Conservation (phyloP, 805 yeast species). For the Candida silvicultrix region DNA sequence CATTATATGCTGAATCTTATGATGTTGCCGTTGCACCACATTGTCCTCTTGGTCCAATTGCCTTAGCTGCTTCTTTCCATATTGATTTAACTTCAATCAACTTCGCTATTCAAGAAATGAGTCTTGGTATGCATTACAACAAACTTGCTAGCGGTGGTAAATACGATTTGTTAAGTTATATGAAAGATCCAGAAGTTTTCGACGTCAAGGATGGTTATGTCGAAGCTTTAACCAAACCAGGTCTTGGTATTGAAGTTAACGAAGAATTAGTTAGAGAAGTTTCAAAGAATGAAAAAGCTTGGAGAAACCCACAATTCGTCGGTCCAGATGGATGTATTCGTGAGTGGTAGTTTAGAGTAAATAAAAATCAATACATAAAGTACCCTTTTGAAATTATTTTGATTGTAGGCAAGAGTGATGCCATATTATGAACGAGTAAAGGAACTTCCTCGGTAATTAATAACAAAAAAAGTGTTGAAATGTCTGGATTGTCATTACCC, state of each 20-base stretch:
- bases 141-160: not conserved
- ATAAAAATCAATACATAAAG: no score
- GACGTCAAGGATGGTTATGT: not conserved
- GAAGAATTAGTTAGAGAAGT: not conserved
- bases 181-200: not conserved
- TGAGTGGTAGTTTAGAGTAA: not conserved
- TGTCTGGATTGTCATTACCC: no score
- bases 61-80: not conserved
- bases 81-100: not conserved
- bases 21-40: not conserved
- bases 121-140: not conserved
- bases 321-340: not conserved
- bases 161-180: not conserved
- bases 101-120: not conserved
- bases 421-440: no score
- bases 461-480: no score
- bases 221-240: not conserved
- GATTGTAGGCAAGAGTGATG: no score
- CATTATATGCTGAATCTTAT: not conserved
- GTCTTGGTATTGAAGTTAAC: not conserved
- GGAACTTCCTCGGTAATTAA: no score
- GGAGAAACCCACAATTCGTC: not conserved
- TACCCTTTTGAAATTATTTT: no score
- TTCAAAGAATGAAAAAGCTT: not conserved
- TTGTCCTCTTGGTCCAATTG: not conserved